Percentiles rank a stretch among this genome's conserved stretches.
Evolutionary conservation across 768 basidiomycete genomes (phyloP).

Genomic region (Ramaria sp.): DNA sequence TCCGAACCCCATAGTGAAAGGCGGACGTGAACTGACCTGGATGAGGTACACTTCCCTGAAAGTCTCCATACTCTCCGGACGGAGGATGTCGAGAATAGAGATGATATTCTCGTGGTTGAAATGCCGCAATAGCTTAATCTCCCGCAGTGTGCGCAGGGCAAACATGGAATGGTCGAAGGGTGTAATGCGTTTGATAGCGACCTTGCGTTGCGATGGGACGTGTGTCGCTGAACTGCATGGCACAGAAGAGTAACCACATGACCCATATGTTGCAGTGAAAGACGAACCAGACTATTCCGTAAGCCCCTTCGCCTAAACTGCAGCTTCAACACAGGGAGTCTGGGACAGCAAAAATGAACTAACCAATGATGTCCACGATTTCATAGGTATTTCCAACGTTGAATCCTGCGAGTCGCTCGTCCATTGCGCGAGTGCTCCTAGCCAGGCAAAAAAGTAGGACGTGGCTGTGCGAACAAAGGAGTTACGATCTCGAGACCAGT

Average conservation of each 20-base stretch:
- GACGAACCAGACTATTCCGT: slow-evolving; percentile 75
- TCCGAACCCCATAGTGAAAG: not conserved
- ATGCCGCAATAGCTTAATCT: slow-evolving; percentile 85
- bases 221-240: slow-evolving; percentile 63
- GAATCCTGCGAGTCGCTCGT: slow-evolving; percentile 32
- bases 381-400: slow-evolving; percentile 32
- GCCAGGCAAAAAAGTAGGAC: not conserved
- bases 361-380: slow-evolving; percentile 13
- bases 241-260: not conserved
- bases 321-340: slow-evolving; percentile 15
- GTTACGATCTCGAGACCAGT: not conserved
- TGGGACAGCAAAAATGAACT: not conserved
- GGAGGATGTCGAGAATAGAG: slow-evolving; percentile 82
- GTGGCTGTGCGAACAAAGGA: not conserved
- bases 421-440: slow-evolving; percentile 4
- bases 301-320: slow-evolving; percentile 89
- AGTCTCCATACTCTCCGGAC: slow-evolving; percentile 64
- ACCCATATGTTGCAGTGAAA: not conserved
- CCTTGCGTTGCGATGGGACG: slow-evolving; percentile 75
- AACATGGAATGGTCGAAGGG: slow-evolving; percentile 96
- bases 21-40: not conserved
- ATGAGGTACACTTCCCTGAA: slow-evolving; percentile 72
- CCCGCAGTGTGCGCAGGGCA: slow-evolving; percentile 63
- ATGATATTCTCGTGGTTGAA: slow-evolving; percentile 83
- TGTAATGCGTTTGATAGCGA: slow-evolving; percentile 93